Evolutionary conservation across 306 rosid species (phyloP).

Genomic region (Quercus ilex): DNA sequence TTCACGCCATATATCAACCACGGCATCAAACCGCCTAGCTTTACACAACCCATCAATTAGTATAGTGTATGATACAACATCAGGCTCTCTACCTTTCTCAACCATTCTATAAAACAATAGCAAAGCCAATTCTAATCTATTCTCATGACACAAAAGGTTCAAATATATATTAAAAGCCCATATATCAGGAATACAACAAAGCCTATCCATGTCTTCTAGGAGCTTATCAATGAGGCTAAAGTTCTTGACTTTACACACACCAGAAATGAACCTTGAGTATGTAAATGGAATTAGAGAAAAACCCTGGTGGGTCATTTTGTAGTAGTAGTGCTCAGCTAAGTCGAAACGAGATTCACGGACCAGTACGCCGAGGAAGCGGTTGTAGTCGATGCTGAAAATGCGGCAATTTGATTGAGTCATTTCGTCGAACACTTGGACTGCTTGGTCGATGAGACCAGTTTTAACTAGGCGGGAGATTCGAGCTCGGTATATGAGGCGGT

Average conservation of each 20-base stretch:
- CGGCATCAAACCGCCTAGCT: slow-evolving; percentile 45
- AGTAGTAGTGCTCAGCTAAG: slow-evolving; percentile 73
- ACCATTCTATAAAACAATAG: slow-evolving; percentile 45
- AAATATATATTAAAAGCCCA: slow-evolving; percentile 89
- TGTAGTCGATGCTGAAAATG: slow-evolving; percentile 70
- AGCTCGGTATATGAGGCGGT: slow-evolving; percentile 73
- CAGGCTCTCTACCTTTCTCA: slow-evolving; percentile 62
- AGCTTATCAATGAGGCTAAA: slow-evolving; percentile 55
- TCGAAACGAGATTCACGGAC: slow-evolving; percentile 63
- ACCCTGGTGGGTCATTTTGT: slow-evolving; percentile 62
- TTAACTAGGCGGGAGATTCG: slow-evolving; percentile 57
- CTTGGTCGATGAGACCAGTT: slow-evolving; percentile 69
- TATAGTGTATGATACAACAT: slow-evolving; percentile 65
- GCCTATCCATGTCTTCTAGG: slow-evolving; percentile 52
- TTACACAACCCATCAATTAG: slow-evolving; percentile 63
- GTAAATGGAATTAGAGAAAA: slow-evolving; percentile 82
- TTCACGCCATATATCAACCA: slow-evolving; percentile 50
- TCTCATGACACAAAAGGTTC: slow-evolving; percentile 51
- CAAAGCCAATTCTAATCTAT: slow-evolving; percentile 44
- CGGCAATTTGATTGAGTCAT: slow-evolving; percentile 80
- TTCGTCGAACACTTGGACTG: slow-evolving; percentile 75
- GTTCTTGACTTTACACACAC: slow-evolving; percentile 51
- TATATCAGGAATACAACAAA: slow-evolving; percentile 70
- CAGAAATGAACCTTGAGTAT: slow-evolving; percentile 86
- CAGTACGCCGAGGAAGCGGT: slow-evolving; percentile 85